Conservation (phyloP, 1,139 yeast genomes). For the Lodderomyces orthopsilosis region DNA sequence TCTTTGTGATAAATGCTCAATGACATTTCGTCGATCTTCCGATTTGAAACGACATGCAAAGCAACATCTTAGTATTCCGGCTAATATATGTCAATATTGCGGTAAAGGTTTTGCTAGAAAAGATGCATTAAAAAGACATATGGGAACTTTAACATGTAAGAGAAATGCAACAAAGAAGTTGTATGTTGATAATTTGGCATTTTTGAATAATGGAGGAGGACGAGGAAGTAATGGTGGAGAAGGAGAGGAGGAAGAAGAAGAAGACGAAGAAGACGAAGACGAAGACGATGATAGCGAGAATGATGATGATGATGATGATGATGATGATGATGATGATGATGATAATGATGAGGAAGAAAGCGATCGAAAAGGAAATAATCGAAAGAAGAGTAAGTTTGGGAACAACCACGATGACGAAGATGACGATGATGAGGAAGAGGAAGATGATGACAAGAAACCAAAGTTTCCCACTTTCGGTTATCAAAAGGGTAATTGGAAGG, state of each 20-base stretch:
- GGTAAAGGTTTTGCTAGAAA: constrained; percentile 82
- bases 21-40: constrained; percentile 59
- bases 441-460: constrained; percentile 8
- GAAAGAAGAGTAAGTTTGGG: background rate
- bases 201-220: constrained; percentile 15
- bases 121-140: constrained; percentile 74
- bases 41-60: constrained; percentile 67
- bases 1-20: constrained; percentile 47
- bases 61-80: constrained; percentile 55
- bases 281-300: constrained; percentile 5
- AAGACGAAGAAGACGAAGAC: constrained; percentile 6
- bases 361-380: background rate
- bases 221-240: background rate
- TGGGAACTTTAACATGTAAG: constrained; percentile 69
- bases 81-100: constrained; percentile 70
- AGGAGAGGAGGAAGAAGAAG: constrained; percentile 1
- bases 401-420: background rate
- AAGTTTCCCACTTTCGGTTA: constrained; percentile 13
- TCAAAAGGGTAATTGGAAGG: constrained; percentile 9
- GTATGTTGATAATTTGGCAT: constrained; percentile 35
- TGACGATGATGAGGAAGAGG: constrained; percentile 3
- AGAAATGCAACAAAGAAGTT: constrained; percentile 55
- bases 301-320: constrained; percentile 7
- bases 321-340: constrained; percentile 6
- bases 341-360: constrained; percentile 8